These are phyloP conservation scores for Anastatica hierochuntica DNA, from an alignment of 345 rosid genomes.

Conservation along the genomic window DNA sequence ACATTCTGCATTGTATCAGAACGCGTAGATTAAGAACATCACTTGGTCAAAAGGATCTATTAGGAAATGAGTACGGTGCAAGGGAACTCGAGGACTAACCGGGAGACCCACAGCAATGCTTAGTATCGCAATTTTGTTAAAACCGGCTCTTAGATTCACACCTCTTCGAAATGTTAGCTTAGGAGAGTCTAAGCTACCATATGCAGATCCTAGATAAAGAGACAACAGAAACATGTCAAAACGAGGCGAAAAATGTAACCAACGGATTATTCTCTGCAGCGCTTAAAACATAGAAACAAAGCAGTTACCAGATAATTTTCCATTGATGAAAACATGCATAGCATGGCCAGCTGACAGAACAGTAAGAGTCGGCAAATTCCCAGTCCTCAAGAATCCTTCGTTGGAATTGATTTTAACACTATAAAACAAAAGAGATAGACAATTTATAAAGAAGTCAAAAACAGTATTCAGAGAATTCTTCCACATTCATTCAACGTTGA, in stretches of 20 bases:
- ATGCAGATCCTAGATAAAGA: slow-evolving; percentile 59
- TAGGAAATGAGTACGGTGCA: neutral
- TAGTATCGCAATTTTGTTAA: slow-evolving; percentile 69
- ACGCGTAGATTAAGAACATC: slow-evolving; percentile 8
- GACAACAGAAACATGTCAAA: slow-evolving; percentile 10
- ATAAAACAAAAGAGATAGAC: neutral
- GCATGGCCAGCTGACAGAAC: slow-evolving; percentile 92
- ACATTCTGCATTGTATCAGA: slow-evolving; percentile 54
- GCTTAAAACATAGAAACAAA: neutral
- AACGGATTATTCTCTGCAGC: neutral
- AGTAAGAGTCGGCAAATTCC: slow-evolving; percentile 45
- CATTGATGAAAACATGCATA: slow-evolving; percentile 83
- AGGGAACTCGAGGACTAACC: slow-evolving; percentile 37
- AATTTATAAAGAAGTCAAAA: neutral
- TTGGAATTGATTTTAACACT: slow-evolving; percentile 37
- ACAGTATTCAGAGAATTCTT: neutral
- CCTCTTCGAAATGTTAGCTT: slow-evolving; percentile 63
- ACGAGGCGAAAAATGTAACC: neutral
- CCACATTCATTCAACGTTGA: neutral
- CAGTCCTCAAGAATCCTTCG: slow-evolving; percentile 55
- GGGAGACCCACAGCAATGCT: slow-evolving; percentile 98
- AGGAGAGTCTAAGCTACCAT: slow-evolving; percentile 87
- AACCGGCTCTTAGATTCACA: slow-evolving; percentile 74
- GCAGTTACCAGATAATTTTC: slow-evolving; percentile 55
- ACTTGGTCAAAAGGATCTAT: neutral